Evolutionary conservation across 176 grass and related monocot genomes (phyloP).

Genomic region (Eleusine coracana): DNA sequence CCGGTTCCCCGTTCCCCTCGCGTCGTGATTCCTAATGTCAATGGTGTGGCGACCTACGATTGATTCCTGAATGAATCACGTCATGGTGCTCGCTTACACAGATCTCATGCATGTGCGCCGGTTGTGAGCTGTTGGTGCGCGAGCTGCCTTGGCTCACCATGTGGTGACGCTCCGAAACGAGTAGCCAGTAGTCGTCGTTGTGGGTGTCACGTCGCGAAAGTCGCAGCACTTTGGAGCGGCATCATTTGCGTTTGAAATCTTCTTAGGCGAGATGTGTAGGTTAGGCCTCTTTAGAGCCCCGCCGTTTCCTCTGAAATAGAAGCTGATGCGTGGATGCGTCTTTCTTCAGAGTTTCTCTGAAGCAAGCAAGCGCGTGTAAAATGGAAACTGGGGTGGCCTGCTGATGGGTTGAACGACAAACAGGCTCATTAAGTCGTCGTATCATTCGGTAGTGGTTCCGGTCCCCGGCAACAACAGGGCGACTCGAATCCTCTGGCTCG

Average conservation of each 20-base stretch:
- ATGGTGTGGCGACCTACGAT: neutral
- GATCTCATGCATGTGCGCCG: neutral
- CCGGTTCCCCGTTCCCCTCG: neutral
- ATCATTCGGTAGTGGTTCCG: neutral
- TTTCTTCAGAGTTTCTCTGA: neutral
- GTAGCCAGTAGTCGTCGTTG: neutral
- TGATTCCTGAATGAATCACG: neutral
- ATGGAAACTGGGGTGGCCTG: neutral
- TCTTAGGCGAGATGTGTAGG: neutral
- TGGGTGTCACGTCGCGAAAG: slow-evolving; percentile 37
- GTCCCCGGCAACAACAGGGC: neutral
- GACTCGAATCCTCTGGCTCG: neutral
- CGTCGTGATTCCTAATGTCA: neutral
- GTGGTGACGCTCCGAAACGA: neutral
- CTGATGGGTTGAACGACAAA: neutral
- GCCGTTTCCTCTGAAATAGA: neutral
- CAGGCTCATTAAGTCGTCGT: neutral
- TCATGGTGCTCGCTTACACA: neutral
- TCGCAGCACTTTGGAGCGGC: slow-evolving; percentile 5
- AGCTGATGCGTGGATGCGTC: neutral
- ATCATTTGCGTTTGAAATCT: slow-evolving; percentile 27
- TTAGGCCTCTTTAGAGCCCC: neutral
- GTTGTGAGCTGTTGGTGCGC: neutral
- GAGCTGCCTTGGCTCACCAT: neutral
- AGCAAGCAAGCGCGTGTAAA: neutral